A percentile compares a stretch with the other conserved stretches of the same genome.
Conservation (phyloP, 345 rosid species). For the Hibiscus syriacus region DNA sequence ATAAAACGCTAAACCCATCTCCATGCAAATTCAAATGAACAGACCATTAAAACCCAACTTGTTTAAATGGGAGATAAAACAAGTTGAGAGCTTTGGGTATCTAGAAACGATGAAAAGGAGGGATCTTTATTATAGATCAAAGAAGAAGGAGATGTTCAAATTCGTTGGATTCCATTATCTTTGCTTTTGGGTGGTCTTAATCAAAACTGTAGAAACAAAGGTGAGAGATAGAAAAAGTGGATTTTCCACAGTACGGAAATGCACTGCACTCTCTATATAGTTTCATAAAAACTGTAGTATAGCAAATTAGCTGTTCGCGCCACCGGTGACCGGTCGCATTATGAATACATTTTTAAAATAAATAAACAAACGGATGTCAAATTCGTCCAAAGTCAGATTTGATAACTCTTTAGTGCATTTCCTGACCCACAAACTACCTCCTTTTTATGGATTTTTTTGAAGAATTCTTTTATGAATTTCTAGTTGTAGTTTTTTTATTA, state of each 20-base stretch:
- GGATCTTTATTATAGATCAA: constrained; percentile 5
- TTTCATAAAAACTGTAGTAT: background rate
- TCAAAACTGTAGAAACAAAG: background rate
- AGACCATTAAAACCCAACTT: background rate
- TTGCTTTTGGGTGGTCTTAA: background rate
- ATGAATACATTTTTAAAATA: background rate
- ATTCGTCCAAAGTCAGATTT: constrained; percentile 3
- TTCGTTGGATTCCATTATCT: constrained; percentile 40
- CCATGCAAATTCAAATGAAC: background rate
- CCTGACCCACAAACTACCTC: background rate
- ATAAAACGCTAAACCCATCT: background rate
- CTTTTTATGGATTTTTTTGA: too few species aligned
- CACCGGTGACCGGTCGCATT: background rate
- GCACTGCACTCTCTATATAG: background rate
- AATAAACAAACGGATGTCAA: background rate
- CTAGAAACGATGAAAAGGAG: background rate
- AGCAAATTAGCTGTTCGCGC: background rate
- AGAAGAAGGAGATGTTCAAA: constrained; percentile 20
- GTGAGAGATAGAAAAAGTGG: background rate
- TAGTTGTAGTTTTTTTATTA: too few species aligned
- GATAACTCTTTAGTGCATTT: background rate
- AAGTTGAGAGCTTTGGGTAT: constrained; percentile 1
- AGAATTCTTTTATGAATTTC: too few species aligned
- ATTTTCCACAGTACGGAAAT: constrained; percentile 3
- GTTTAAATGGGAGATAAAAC: background rate